Evolutionary conservation across 2,329 filamentous ascomycete species (phyloP).

Genomic region (Septoria linicola): DNA sequence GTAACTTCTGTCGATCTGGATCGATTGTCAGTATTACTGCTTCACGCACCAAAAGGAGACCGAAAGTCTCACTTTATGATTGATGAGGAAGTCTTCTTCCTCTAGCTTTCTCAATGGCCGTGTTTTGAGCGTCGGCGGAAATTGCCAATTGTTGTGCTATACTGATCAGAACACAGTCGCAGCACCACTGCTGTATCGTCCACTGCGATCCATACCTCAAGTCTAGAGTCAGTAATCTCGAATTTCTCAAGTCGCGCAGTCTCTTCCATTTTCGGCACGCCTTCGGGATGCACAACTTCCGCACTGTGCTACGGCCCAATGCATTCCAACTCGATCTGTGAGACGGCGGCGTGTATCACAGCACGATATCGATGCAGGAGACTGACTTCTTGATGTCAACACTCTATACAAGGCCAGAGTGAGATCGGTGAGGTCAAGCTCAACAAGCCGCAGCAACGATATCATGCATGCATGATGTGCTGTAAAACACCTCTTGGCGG

Average conservation of each 20-base stretch:
- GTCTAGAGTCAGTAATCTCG: conserved; percentile 36
- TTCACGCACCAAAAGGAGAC: neutral
- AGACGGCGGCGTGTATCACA: conserved; percentile 2
- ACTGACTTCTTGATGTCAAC: too few species aligned
- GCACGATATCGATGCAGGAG: neutral
- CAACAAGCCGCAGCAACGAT: conserved; percentile 3
- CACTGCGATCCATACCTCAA: conserved; percentile 28
- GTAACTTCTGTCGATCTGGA: conserved; percentile 38
- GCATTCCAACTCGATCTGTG: conserved; percentile 19
- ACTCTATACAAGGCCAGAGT: conserved; percentile 6
- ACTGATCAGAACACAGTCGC: conserved; percentile 11
- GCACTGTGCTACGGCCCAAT: conserved; percentile 21
- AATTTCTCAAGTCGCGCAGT: conserved; percentile 33
- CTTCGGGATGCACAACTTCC: conserved; percentile 15
- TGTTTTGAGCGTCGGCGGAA: conserved; percentile 33
- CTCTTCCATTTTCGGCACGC: conserved; percentile 5
- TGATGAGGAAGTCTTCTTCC: conserved; percentile 37
- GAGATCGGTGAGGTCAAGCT: conserved; percentile 9
- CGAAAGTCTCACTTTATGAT: conserved; percentile 31
- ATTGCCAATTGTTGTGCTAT: conserved; percentile 36
- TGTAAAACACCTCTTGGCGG: conserved; percentile 12
- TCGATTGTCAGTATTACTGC: neutral
- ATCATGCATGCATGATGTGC: conserved; percentile 21
- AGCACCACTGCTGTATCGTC: neutral
- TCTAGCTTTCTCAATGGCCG: conserved; percentile 33